Percentiles rank a stretch among this genome's conserved stretches.
phyloP scores from a whole-genome alignment of 2,329 filamentous ascomycete genomes.

The Penicillium sp. region DNA sequence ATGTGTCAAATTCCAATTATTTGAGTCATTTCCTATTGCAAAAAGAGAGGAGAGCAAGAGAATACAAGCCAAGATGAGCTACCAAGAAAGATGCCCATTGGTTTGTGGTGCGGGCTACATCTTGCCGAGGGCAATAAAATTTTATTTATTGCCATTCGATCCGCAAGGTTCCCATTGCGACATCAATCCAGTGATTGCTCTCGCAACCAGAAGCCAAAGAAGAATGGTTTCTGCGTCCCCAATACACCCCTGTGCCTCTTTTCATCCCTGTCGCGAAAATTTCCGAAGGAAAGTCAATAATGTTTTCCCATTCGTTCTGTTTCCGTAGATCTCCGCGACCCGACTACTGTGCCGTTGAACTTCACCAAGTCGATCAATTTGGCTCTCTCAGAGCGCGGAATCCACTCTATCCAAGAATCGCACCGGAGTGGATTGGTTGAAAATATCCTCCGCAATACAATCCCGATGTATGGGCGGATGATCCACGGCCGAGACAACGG shows the following conservation, averaged over 20 bases:
- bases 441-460: constrained; percentile 72
- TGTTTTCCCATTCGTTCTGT: not conserved
- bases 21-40: not conserved
- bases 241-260: not conserved
- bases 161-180: not conserved
- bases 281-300: constrained; percentile 16
- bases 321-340: constrained; percentile 76
- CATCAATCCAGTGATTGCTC: not conserved
- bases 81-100: not conserved
- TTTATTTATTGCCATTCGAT: constrained; percentile 1
- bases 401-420: constrained; percentile 78
- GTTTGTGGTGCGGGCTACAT: not conserved
- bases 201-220: not conserved
- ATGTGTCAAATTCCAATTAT: constrained; percentile 37
- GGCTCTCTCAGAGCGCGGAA: constrained; percentile 88
- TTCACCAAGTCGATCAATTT: constrained; percentile 99
- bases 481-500: constrained; percentile 76
- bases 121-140: not conserved
- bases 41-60: not conserved
- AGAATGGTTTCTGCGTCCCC: not conserved
- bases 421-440: constrained; percentile 68
- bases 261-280: constrained; percentile 9
- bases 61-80: not conserved
- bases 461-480: constrained; percentile 96
- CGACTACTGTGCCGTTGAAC: constrained; percentile 80